A percentile compares a stretch with the other conserved stretches of the same genome.
These are phyloP conservation scores for Omphalea diandra DNA, from an alignment of 441 rosid species.

Conservation along the genomic window DNA sequence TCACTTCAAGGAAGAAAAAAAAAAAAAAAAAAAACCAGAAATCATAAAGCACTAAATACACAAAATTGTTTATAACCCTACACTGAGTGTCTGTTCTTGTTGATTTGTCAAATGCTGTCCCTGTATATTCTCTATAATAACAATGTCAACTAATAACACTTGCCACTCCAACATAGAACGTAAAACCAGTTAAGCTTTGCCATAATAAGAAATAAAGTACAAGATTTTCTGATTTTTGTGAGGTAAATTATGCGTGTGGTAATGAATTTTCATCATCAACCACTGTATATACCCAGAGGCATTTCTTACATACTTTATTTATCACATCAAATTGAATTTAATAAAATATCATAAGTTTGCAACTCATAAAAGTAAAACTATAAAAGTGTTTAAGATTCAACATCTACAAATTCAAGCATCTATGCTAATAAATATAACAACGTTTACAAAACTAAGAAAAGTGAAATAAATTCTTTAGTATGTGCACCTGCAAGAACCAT, in stretches of 20 bases:
- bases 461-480: conserved; percentile 16
- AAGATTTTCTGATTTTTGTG: not conserved
- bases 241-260: not conserved
- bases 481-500: conserved; percentile 37
- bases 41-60: not conserved
- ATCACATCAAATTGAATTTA: not conserved
- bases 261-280: no score
- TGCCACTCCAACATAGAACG: not conserved
- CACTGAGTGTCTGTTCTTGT: no score
- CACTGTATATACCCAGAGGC: not conserved
- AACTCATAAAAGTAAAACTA: not conserved
- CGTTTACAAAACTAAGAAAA: conserved; percentile 24
- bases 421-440: not conserved
- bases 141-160: not conserved
- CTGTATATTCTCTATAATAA: not conserved
- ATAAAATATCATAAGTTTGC: not conserved
- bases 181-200: not conserved
- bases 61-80: not conserved
- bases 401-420: conserved; percentile 12
- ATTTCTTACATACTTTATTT: not conserved
- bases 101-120: not conserved
- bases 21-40: not conserved
- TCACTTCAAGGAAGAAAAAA: no score
- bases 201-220: not conserved
- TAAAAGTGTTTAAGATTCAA: not conserved